Evolutionary conservation across 495 filamentous ascomycete genomes (phyloP), one percentile per base, ranked within the genome.

Genomic region (Penicillium parvum): DNA sequence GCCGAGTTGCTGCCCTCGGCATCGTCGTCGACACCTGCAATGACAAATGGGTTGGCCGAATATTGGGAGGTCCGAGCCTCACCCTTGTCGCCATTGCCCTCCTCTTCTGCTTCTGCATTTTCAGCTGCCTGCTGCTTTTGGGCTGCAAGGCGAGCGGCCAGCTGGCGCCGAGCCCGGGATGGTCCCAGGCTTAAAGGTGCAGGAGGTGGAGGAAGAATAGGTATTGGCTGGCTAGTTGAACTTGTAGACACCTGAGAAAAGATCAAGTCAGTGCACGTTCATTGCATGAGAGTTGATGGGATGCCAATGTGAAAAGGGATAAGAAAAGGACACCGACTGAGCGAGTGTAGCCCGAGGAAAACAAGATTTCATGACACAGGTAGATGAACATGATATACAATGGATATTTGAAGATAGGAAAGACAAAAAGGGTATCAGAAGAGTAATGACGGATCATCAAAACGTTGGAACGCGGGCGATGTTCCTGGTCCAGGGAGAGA

Each of bases 151-250:
- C 88, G 81, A 20, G 83, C 85, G 20, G 87, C 88, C 12, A 96
- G 74, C 63, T 94, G 90, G 14, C 88, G 76, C 12, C 90, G 81
- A 14, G 90, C 90, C n/a, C 90, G 78, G 2, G 88, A 90, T 2
- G 90, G 90, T 7, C 85, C 83, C 16, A 89, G 78, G 54, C 90
- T 88, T 43, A 71, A 39, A n/a, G 72, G 67, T 43, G 71, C 68
- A 20, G 71, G 71, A 28, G 71, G 71, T 8, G 71, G 69, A 23
- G 71, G 65, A 11, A 74, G 42, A 32, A 73, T 72, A 1, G 69
- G 71, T 40, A 73, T 70, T 18, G 68, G 69, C 33, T 71, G 65
- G 45, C 68, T 73, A 7, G 59, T 58, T 26, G 69, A 62, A 29
- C 56, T 63, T 29, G 52, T 39, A 12, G 58, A 65, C 23, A 57